phyloP scores from a whole-genome alignment of 1,139 yeast species.

The Diutina catenulata region DNA sequence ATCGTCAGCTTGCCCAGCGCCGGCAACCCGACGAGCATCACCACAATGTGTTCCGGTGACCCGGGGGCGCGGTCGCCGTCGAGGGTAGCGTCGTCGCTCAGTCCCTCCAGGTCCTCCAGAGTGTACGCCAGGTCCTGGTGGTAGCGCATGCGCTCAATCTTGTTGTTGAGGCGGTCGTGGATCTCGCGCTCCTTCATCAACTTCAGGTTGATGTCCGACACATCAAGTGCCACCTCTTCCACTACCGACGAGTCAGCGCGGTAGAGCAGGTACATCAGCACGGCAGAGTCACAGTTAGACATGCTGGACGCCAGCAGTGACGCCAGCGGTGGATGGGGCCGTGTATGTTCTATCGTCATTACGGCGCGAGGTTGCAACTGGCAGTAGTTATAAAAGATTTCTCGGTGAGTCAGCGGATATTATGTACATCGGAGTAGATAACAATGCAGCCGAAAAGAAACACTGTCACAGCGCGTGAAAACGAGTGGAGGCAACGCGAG shows the following conservation, averaged over 20 bases:
- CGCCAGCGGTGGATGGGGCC: not conserved
- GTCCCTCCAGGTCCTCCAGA: constrained; percentile 1
- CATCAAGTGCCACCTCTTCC: not conserved
- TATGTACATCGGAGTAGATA: too few species aligned
- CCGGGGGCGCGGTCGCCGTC: not conserved
- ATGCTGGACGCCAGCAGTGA: not conserved
- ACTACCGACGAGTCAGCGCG: not conserved
- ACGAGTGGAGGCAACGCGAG: too few species aligned
- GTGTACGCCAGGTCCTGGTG: constrained; percentile 5
- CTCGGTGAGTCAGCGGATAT: constrained; percentile 3
- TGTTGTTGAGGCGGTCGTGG: not conserved
- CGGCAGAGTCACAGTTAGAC: constrained; percentile 3
- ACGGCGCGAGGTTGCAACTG: too few species aligned
- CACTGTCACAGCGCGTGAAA: too few species aligned
- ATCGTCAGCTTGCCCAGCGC: constrained; percentile 64
- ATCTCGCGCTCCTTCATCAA: not conserved
- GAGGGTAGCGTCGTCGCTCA: not conserved
- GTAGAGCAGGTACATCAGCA: constrained; percentile 4
- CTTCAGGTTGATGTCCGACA: constrained; percentile 1
- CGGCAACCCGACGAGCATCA: constrained; percentile 56
- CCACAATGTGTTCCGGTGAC: constrained; percentile 13
- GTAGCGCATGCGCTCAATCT: constrained; percentile 1
- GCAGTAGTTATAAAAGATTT: constrained; percentile 1
- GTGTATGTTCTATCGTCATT: too few species aligned
- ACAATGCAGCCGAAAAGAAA: too few species aligned